Conservation (phyloP, 129 eudicot species). For the Saussurea involucrata region DNA sequence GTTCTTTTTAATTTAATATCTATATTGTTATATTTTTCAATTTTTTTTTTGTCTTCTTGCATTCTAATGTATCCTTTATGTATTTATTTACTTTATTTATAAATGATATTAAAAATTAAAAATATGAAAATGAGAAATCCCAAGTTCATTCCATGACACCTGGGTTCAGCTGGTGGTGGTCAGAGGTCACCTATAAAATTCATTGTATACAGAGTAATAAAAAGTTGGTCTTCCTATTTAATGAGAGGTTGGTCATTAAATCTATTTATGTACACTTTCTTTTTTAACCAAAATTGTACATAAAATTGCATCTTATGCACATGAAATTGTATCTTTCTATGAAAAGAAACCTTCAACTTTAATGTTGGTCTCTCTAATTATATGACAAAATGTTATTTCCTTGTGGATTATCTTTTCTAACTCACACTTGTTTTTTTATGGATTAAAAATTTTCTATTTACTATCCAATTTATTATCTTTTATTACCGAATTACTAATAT, state of each 20-base stretch:
- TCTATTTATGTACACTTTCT: too few species aligned
- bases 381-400: too few species aligned
- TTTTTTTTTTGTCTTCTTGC: too few species aligned
- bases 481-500: neutral
- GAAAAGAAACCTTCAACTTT: neutral
- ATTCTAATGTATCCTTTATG: neutral
- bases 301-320: neutral
- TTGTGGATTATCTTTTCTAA: neutral
- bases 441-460: neutral
- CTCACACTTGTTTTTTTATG: neutral
- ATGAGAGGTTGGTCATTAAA: slow-evolving; percentile 13
- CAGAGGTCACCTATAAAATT: neutral
- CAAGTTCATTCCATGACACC: neutral
- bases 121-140: neutral
- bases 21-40: too few species aligned
- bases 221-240: slow-evolving; percentile 5
- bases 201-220: neutral
- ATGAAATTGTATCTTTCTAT: neutral
- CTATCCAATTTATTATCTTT: neutral
- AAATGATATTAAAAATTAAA: neutral
- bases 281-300: neutral
- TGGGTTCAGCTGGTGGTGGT: neutral
- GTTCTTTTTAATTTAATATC: too few species aligned
- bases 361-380: neutral
- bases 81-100: neutral